Evolutionary conservation across 257 asterid species (phyloP).

Genomic region (Ballota nigra): DNA sequence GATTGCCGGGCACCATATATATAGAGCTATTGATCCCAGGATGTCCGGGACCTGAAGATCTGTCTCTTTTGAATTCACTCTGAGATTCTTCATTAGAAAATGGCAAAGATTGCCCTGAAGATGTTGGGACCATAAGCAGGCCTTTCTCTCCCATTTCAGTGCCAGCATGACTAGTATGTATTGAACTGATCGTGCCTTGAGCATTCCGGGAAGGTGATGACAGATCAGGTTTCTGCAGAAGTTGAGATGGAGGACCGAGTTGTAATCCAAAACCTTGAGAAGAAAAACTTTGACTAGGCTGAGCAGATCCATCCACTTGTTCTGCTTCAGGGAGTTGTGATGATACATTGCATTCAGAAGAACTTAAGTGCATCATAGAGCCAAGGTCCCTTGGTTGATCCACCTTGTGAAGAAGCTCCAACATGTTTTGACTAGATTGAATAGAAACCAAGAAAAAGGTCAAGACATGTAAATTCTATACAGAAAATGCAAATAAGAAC

Average conservation of each 20-base stretch:
- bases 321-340: slow-evolving; percentile 49
- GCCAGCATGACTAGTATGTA: slow-evolving; percentile 38
- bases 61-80: slow-evolving; percentile 35
- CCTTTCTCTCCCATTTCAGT: slow-evolving; percentile 46
- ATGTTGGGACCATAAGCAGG: slow-evolving; percentile 34
- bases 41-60: slow-evolving; percentile 42
- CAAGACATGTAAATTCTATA: not conserved
- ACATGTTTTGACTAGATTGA: slow-evolving; percentile 76
- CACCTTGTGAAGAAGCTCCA: slow-evolving; percentile 89
- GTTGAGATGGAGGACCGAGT: slow-evolving; percentile 90
- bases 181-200: slow-evolving; percentile 36
- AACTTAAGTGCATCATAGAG: slow-evolving; percentile 33
- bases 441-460: not conserved
- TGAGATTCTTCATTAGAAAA: slow-evolving; percentile 36
- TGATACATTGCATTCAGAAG: slow-evolving; percentile 46
- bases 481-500: slow-evolving; percentile 6
- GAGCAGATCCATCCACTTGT: slow-evolving; percentile 46
- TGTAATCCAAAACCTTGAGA: slow-evolving; percentile 89
- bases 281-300: slow-evolving; percentile 54
- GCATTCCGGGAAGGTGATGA: slow-evolving; percentile 44
- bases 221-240: slow-evolving; percentile 40
- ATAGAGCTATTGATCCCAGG: slow-evolving; percentile 34
- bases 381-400: slow-evolving; percentile 65
- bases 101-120: slow-evolving; percentile 43
- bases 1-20: slow-evolving; percentile 42